These are phyloP conservation scores for Fusarium sp. DNA, from an alignment of 2,329 filamentous ascomycete species.

Conservation along the genomic window DNA sequence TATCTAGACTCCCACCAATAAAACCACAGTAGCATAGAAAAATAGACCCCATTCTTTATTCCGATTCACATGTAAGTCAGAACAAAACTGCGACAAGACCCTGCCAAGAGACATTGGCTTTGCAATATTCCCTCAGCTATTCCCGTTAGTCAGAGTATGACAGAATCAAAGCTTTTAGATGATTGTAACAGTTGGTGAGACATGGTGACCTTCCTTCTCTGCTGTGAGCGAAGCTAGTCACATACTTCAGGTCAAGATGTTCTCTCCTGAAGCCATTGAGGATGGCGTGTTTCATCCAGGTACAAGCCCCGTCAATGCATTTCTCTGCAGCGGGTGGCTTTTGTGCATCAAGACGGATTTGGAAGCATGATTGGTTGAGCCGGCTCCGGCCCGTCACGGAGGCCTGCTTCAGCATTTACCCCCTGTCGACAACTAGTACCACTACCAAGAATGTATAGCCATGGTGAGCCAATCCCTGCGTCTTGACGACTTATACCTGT, in stretches of 20 bases:
- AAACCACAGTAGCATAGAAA: background rate
- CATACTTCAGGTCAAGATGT: conserved; percentile 3
- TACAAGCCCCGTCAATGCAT: conserved; percentile 37
- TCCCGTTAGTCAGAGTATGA: conserved; percentile 6
- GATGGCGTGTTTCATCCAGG: conserved; percentile 40
- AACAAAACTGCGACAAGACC: background rate
- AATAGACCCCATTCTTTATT: background rate
- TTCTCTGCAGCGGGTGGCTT: conserved; percentile 32
- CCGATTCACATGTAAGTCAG: conserved; percentile 11
- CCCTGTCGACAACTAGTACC: background rate
- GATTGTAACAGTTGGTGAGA: background rate
- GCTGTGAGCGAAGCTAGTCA: conserved; percentile 1
- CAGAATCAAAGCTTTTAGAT: background rate
- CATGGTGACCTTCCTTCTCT: conserved; percentile 11
- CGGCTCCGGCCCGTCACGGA: conserved; percentile 24
- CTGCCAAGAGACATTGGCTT: conserved; percentile 1
- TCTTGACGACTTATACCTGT: conserved; percentile 25
- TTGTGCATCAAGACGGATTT: conserved; percentile 22
- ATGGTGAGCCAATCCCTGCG: conserved; percentile 28
- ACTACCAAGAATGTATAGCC: conserved; percentile 4
- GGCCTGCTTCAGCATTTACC: conserved; percentile 24
- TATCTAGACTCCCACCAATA: background rate
- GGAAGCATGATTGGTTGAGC: conserved; percentile 29
- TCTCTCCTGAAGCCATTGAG: conserved; percentile 27
- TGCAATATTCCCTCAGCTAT: background rate